Evolutionary conservation across 495 filamentous ascomycete species (phyloP), one percentile per base, ranked within the genome.

Genomic region (Barbatosphaeria neglecta): DNA sequence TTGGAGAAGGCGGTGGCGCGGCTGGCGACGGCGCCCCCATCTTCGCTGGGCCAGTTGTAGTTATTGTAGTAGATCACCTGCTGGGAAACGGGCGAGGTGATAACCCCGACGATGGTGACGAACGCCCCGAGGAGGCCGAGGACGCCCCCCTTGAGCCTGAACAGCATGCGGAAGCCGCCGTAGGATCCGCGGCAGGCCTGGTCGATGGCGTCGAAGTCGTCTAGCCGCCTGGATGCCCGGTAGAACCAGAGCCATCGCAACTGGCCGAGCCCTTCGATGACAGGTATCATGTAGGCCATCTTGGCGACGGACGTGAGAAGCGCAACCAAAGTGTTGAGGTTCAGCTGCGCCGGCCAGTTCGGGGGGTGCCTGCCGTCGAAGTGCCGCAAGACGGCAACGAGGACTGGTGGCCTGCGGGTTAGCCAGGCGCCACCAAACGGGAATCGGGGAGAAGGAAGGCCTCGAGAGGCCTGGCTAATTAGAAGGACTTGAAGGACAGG

Each of bases 221-320:
- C 57, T n/a, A 71, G 37, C 9, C 56, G 54, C 37, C 60, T 57
- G 7, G 56, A 48, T n/a, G 50, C 45, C 15, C 54, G 18, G 10
- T 17, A 50, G 43, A 65, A 69, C 60, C 69, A 68, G 8, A 61
- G 57, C 66, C 66, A 69, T 45, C 69, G 67, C 4, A 70, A 50
- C 44, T 69, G 67, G 3, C 58, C 57, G 9, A 72, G 41, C 3
- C 50, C 56, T 41, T 64, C 61, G 8, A 56, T 50, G 35, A 70
- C 50, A 8, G 60, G 53, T 22, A 67, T 60, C 31, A 60, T 52
- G 58, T 68, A 48, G 16, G 47, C 43, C 18, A 60, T 54, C 41
- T 65, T 64, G 46, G 65, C 62, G 18, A 69, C 42, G 2, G 65
- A 64, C 11, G 58, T 60, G 24, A 72, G 47, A 2, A 73, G 44